A percentile compares a stretch with the other conserved stretches of the same genome.
Conservation (phyloP, 148 eudicot genomes). For the Mesembryanthemum crystallinum region DNA sequence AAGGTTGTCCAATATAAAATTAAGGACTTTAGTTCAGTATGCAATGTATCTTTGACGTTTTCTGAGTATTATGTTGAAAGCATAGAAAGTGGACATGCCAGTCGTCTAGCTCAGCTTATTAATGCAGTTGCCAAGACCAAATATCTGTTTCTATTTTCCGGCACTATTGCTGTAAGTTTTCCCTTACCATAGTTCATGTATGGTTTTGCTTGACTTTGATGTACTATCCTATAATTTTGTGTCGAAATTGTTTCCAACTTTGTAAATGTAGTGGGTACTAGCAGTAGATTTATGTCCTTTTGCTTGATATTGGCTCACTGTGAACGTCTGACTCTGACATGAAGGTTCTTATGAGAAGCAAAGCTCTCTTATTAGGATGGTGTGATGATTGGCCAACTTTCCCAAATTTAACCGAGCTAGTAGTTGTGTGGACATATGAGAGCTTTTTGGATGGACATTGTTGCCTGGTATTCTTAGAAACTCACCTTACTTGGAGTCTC, state of each 20-base stretch:
- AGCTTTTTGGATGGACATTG: neutral
- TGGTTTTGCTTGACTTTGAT: neutral
- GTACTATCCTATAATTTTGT: neutral
- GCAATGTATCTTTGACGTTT: neutral
- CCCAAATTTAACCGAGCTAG: neutral
- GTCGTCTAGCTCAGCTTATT: neutral
- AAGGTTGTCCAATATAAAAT: neutral
- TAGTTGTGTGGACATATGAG: neutral
- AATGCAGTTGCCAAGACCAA: neutral
- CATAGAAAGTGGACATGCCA: neutral
- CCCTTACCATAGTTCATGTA: neutral
- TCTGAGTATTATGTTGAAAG: neutral
- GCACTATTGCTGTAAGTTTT: neutral
- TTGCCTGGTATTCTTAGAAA: neutral
- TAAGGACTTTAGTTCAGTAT: neutral
- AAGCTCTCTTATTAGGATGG: neutral
- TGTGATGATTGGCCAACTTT: neutral
- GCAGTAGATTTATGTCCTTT: neutral
- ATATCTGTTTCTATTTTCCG: neutral
- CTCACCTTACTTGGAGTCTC: neutral
- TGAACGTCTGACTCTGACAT: no score
- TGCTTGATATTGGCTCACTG: no score
- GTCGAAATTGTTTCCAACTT: neutral
- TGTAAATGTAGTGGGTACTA: neutral
- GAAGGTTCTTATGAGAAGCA: neutral